phyloP scores from a whole-genome alignment of 805 yeast species.

The Kodamaea laetipori region DNA sequence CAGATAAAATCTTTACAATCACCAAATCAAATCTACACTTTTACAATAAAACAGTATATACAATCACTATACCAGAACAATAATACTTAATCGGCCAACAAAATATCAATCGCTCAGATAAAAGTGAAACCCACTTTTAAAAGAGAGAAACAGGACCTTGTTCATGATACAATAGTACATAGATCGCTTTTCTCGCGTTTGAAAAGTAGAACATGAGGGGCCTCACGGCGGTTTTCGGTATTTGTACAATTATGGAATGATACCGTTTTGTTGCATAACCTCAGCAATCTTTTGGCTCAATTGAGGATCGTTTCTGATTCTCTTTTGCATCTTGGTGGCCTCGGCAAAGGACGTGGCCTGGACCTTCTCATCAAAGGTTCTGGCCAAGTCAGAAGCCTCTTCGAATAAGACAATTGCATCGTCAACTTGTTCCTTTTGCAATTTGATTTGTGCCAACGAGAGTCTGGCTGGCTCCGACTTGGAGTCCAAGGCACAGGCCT shows the following conservation, averaged over 20 bases:
- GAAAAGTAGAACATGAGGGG: too few relatives aligned
- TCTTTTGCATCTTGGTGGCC: conserved; percentile 87
- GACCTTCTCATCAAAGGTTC: conserved; percentile 81
- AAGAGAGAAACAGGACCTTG: background rate
- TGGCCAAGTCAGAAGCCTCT: conserved; percentile 77
- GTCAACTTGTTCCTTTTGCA: conserved; percentile 79
- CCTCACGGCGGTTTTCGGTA: too few relatives aligned
- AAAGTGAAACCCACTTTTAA: conserved; percentile 2
- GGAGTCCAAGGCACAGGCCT: conserved; percentile 84
- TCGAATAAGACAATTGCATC: conserved; percentile 83
- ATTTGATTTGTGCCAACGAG: conserved; percentile 86
- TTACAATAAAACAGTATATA: conserved; percentile 1
- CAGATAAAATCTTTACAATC: background rate
- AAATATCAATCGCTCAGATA: conserved; percentile 1
- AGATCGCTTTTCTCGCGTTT: too few relatives aligned
- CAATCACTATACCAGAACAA: conserved; percentile 9
- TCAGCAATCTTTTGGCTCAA: conserved; percentile 65
- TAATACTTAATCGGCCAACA: conserved; percentile 1
- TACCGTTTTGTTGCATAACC: conserved; percentile 43
- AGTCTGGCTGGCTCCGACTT: conserved; percentile 86
- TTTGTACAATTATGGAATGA: conserved; percentile 11
- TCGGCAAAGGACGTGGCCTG: conserved; percentile 91
- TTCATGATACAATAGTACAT: too few relatives aligned
- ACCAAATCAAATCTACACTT: background rate
- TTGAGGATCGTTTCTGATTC: conserved; percentile 69